Evolutionary conservation across 2,329 filamentous ascomycete species (phyloP), one percentile per base, ranked within the genome.

Genomic region (Pleoardoris graminearum): DNA sequence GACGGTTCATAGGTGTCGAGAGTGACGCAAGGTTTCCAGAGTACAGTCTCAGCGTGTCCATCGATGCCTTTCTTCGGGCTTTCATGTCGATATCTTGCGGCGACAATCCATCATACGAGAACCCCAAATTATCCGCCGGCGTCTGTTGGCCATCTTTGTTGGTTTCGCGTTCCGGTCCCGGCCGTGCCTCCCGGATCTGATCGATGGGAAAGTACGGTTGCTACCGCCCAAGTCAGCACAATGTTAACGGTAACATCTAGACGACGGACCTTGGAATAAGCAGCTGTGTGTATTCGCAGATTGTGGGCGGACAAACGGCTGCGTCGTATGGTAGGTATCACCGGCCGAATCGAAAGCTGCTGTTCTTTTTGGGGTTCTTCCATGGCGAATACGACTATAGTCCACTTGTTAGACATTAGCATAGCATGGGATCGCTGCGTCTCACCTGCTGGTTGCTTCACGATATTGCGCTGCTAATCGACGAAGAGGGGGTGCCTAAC

Each of bases 31-130:
- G 66, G 52, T 63, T 63, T 10, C 69, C 68, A 11, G 61, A 59
- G 37, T 73, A 73, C 10, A 70, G 59, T 46, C 68, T 66, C 47
- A 72, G 48, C 11, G 63, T 67, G 16, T 71, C 66, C 44, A 66
- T 22, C 3, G 66, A 67, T 14, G 66, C 63, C 14, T 60, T 57
- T 44, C 59, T 62, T 33, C 60, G 56, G 33, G 67, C 43, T 10
- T 61, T 63, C 27, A 66, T 60, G 14, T 61, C 53, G 21, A 58
- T 51, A 36, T 47, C 54, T 44, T 51, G 55, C 14, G 53, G 53
- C 36, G 62, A 53, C 7, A 53, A 44, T 12, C 67, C 62, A 23
- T 52, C 62, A 10, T 69, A 66, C 14, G 62, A 63, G 5, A 63
- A 64, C 16, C 59, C 54, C 8, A 60, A 59, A 11, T 54, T 37